Conservation (phyloP, 345 rosid species). For the Boechera divaricarpa region DNA sequence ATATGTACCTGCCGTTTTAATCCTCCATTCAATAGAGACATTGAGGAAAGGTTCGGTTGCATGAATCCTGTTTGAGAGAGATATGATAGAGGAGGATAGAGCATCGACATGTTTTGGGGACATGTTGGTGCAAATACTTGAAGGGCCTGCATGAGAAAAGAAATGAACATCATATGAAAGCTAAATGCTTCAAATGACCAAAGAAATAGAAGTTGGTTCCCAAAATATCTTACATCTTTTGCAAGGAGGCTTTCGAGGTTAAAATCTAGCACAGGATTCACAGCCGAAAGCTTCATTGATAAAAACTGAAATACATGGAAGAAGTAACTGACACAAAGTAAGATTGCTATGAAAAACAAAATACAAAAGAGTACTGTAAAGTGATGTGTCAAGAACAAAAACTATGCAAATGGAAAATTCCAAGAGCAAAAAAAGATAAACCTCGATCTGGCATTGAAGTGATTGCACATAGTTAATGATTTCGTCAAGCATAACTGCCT, state of each 20-base stretch:
- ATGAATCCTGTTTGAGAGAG: conserved; percentile 49
- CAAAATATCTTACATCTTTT: conserved; percentile 69
- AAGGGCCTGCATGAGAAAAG: conserved; percentile 52
- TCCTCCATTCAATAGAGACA: conserved; percentile 51
- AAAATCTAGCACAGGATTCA: conserved; percentile 72
- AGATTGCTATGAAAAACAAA: neutral
- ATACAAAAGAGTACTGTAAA: no score
- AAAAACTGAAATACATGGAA: conserved; percentile 59
- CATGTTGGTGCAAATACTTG: conserved; percentile 60
- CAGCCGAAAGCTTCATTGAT: conserved; percentile 91
- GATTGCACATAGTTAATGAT: conserved; percentile 95
- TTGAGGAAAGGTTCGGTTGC: conserved; percentile 53
- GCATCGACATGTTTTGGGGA: conserved; percentile 57
- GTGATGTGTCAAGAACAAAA: neutral
- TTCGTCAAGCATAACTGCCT: conserved; percentile 97
- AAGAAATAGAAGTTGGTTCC: neutral
- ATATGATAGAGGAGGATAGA: conserved; percentile 65
- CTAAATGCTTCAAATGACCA: neutral
- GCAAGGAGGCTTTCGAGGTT: conserved; percentile 76
- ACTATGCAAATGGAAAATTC: neutral
- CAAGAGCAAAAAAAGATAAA: conserved; percentile 24
- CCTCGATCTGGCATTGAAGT: conserved; percentile 94
- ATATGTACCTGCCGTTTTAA: conserved; percentile 68
- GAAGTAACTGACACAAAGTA: neutral
- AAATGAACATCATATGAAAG: conserved; percentile 1